Percentiles rank a stretch among this genome's conserved stretches.
phyloP scores from a whole-genome alignment of 2,329 filamentous ascomycete species.

The Acrocalymma vagum region DNA sequence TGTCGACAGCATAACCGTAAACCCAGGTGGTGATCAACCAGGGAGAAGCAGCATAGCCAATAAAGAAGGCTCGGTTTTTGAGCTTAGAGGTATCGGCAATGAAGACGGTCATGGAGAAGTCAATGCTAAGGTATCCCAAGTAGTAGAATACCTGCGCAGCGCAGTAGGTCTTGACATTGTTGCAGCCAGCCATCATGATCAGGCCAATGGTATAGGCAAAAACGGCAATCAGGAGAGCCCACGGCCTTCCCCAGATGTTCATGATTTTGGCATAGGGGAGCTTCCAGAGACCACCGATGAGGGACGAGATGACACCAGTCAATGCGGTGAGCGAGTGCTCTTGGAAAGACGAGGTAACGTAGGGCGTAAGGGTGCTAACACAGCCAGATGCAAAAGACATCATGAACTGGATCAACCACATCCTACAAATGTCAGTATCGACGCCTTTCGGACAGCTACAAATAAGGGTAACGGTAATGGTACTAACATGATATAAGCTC shows the following conservation, averaged over 20 bases:
- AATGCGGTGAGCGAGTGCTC: constrained; percentile 48
- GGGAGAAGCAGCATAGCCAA: constrained; percentile 55
- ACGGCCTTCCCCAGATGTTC: constrained; percentile 52
- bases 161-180: constrained; percentile 68
- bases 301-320: constrained; percentile 46
- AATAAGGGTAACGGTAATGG: not conserved
- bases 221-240: constrained; percentile 47
- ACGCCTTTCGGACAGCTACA: not conserved
- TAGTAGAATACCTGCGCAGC: constrained; percentile 74
- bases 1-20: constrained; percentile 33
- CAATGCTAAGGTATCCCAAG: constrained; percentile 67
- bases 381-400: constrained; percentile 56
- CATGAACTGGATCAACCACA: constrained; percentile 55
- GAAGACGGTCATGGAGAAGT: constrained; percentile 71
- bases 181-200: constrained; percentile 74
- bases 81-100: constrained; percentile 74
- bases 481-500: constrained; percentile 39
- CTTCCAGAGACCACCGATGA: constrained; percentile 50
- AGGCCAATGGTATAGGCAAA: constrained; percentile 49
- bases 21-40: constrained; percentile 44
- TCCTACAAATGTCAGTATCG: constrained; percentile 26
- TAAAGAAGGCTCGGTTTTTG: constrained; percentile 68
- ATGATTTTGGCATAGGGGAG: constrained; percentile 54
- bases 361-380: constrained; percentile 49
- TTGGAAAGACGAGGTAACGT: constrained; percentile 51